Conservation (phyloP, 2,329 filamentous ascomycete species). For the Cryphonectria radicalis region DNA sequence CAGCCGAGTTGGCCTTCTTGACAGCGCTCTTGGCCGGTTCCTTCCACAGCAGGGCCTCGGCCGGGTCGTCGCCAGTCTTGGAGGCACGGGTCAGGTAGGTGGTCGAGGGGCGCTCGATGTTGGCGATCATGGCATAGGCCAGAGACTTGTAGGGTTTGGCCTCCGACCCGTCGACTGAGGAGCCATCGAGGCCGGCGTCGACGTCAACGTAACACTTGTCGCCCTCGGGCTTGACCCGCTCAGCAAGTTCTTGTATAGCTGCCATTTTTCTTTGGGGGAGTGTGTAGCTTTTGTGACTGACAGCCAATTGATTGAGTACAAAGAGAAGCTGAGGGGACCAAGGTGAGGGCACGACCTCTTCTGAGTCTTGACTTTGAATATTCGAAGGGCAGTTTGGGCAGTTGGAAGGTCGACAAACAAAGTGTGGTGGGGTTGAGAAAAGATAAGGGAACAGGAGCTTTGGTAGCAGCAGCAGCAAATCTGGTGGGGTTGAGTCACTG, state of each 20-base stretch:
- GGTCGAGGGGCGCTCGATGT: slow-evolving; percentile 59
- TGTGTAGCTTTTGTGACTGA: slow-evolving; percentile 15
- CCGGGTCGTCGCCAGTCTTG: slow-evolving; percentile 67
- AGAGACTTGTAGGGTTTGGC: slow-evolving; percentile 81
- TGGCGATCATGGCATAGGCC: slow-evolving; percentile 75
- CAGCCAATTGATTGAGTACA: slow-evolving; percentile 32
- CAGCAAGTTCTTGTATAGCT: slow-evolving; percentile 53
- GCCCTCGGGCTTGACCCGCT: slow-evolving; percentile 50
- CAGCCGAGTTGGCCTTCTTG: slow-evolving; percentile 80
- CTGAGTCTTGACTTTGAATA: slow-evolving; percentile 4
- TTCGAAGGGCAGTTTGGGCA: slow-evolving; percentile 3
- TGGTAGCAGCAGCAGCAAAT: neutral
- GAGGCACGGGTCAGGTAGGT: slow-evolving; percentile 73
- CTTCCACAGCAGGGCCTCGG: slow-evolving; percentile 73
- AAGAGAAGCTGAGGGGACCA: slow-evolving; percentile 1
- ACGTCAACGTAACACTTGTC: slow-evolving; percentile 75
- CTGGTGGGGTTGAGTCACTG: slow-evolving; percentile 26
- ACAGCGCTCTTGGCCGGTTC: slow-evolving; percentile 80
- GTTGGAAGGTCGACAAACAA: slow-evolving; percentile 16
- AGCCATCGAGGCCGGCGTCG: slow-evolving; percentile 74
- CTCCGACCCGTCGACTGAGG: slow-evolving; percentile 69
- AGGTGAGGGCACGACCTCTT: neutral
- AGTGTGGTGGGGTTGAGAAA: slow-evolving; percentile 29
- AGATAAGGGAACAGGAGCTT: slow-evolving; percentile 25
- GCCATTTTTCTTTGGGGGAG: slow-evolving; percentile 41